These are phyloP conservation scores for Debaryomyces psychrophilus DNA, from an alignment of 1,139 yeast genomes.

Conservation along the genomic window DNA sequence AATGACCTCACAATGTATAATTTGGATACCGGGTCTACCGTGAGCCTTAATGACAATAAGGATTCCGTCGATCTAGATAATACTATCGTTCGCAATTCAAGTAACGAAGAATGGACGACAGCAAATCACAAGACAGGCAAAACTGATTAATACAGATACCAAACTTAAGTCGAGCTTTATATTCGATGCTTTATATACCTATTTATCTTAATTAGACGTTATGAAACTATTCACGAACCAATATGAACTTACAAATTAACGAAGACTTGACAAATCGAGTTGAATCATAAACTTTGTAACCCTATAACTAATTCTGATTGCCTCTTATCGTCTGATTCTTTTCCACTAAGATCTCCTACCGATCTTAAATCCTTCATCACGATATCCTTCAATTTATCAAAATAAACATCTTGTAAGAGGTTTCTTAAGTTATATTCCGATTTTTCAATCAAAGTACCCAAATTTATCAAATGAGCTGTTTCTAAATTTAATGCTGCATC, in stretches of 20 bases:
- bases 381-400: conserved; percentile 91
- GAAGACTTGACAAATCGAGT: not conserved
- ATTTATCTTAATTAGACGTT: conserved; percentile 1
- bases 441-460: conserved; percentile 87
- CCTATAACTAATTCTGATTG: conserved; percentile 58
- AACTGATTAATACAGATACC: conserved; percentile 1
- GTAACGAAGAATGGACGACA: conserved; percentile 13
- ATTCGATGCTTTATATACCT: not conserved
- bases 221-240: conserved; percentile 5
- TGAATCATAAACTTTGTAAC: conserved; percentile 32
- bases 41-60: conserved; percentile 19
- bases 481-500: conserved; percentile 45
- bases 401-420: conserved; percentile 88
- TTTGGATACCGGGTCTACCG: conserved; percentile 33
- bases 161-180: not conserved
- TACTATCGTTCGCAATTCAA: conserved; percentile 9
- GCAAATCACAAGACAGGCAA: not conserved
- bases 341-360: conserved; percentile 43
- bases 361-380: conserved; percentile 69
- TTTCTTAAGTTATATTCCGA: conserved; percentile 86
- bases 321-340: conserved; percentile 42
- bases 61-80: not conserved
- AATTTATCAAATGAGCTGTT: conserved; percentile 75
- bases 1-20: conserved; percentile 23
- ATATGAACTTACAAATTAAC: not conserved